These are phyloP conservation scores for Geotrichum citri-aurantii DNA, from an alignment of 1,139 yeast genomes.

Conservation along the genomic window DNA sequence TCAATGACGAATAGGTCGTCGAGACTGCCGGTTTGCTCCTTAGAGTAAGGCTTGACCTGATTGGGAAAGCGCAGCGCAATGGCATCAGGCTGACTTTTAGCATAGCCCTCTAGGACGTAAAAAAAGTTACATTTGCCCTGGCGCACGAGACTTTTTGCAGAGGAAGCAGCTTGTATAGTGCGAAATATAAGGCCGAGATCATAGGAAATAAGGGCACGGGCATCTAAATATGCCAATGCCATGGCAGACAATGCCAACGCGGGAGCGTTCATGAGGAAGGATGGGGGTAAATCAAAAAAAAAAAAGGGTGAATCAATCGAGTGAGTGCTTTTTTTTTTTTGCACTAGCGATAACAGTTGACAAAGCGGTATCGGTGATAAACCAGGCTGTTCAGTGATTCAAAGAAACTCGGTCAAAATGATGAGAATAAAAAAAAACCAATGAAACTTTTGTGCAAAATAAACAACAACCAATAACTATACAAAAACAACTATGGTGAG, in stretches of 20 bases:
- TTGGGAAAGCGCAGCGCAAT: constrained; percentile 59
- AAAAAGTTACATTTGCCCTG: constrained; percentile 48
- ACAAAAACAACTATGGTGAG: no score
- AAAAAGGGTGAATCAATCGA: not conserved
- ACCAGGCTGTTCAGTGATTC: no score
- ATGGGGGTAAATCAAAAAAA: not conserved
- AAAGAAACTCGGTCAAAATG: no score
- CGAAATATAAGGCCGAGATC: constrained; percentile 31
- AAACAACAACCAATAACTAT: no score
- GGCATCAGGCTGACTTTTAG: constrained; percentile 45
- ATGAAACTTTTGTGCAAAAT: no score
- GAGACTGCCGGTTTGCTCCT: constrained; percentile 15
- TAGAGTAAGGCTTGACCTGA: constrained; percentile 36
- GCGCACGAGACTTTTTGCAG: constrained; percentile 9
- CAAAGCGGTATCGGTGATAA: no score
- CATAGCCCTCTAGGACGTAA: constrained; percentile 58
- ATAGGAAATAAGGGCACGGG: constrained; percentile 28
- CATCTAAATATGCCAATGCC: constrained; percentile 33
- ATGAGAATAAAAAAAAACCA: no score
- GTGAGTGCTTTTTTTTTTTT: no score
- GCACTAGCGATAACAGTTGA: no score
- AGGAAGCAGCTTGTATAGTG: constrained; percentile 26
- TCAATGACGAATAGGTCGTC: constrained; percentile 59
- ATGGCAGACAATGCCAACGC: constrained; percentile 26
- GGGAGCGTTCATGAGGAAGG: not conserved